A percentile compares a stretch with the other conserved stretches of the same genome.
These are phyloP conservation scores for Phytopythium oedochilum DNA, from an alignment of 352 stramenopile species.

Conservation along the genomic window DNA sequence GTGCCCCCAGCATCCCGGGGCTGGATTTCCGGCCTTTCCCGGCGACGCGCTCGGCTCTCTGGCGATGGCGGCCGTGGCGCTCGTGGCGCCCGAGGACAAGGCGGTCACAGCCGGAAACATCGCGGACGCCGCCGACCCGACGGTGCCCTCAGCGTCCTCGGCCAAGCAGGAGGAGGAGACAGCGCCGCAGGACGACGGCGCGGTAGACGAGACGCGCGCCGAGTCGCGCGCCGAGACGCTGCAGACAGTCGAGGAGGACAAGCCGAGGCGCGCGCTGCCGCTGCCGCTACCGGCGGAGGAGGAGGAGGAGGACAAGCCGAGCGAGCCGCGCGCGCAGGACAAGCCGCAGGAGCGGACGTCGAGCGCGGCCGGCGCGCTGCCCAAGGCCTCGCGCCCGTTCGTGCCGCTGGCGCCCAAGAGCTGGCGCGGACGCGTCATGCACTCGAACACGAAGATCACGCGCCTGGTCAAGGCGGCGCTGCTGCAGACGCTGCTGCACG, in stretches of 20 bases:
- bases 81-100: background rate
- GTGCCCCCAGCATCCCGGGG: too few relatives aligned
- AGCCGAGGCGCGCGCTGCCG: background rate
- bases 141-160: background rate
- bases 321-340: too few relatives aligned
- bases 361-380: conserved; percentile 1
- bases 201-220: background rate
- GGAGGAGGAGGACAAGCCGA: background rate
- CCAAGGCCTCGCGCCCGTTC: conserved; percentile 25
- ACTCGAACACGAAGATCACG: conserved; percentile 62
- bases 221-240: background rate
- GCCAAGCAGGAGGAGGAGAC: background rate
- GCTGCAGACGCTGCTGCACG: conserved; percentile 82
- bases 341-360: background rate
- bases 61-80: background rate
- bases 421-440: conserved; percentile 45
- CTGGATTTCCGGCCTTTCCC: background rate
- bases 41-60: background rate
- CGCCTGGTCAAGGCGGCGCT: conserved; percentile 77
- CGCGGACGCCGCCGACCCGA: background rate
- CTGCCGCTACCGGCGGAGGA: background rate
- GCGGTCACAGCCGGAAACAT: background rate
- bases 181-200: background rate
- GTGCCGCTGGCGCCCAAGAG: conserved; percentile 41
- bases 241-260: background rate